A percentile compares a stretch with the other conserved stretches of the same genome.
phyloP scores from a whole-genome alignment of 1,284 basidiomycete species.

The Filobasidium uniguttulatum region DNA sequence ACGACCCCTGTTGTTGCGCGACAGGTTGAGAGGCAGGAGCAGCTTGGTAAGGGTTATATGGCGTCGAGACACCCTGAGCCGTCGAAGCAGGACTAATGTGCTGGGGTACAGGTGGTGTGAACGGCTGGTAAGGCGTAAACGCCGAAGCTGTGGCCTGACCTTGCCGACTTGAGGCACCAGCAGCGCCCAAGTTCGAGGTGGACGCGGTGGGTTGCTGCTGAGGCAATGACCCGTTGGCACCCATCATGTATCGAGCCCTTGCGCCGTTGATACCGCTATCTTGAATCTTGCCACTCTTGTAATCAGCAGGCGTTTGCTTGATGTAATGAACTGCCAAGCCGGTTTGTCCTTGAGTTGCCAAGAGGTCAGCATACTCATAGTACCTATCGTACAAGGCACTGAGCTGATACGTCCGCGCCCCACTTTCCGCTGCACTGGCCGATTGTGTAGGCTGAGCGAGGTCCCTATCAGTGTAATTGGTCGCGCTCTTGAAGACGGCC shows the following conservation, averaged over 20 bases:
- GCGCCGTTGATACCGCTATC: slow-evolving; percentile 48
- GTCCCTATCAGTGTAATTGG: slow-evolving; percentile 73
- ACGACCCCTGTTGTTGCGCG: slow-evolving; percentile 7
- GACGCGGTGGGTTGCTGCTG: slow-evolving; percentile 21
- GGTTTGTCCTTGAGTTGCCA: slow-evolving; percentile 78
- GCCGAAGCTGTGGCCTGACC: neutral
- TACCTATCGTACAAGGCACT: slow-evolving; percentile 80
- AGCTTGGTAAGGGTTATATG: slow-evolving; percentile 20
- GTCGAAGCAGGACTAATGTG: no score
- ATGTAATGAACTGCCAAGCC: slow-evolving; percentile 70
- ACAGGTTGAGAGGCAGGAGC: slow-evolving; percentile 8
- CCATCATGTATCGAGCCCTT: slow-evolving; percentile 39
- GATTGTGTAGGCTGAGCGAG: slow-evolving; percentile 42
- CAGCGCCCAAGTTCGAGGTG: slow-evolving; percentile 16
- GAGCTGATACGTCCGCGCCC: slow-evolving; percentile 64
- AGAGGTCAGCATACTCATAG: slow-evolving; percentile 85
- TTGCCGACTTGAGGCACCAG: slow-evolving; percentile 7
- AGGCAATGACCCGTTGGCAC: slow-evolving; percentile 16
- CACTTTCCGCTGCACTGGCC: slow-evolving; percentile 40
- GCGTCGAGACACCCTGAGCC: slow-evolving; percentile 12
- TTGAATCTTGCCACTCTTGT: slow-evolving; percentile 49
- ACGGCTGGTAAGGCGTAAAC: slow-evolving; percentile 4
- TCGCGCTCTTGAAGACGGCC: slow-evolving; percentile 80
- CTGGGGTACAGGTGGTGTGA: slow-evolving; percentile 4
- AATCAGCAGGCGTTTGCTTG: slow-evolving; percentile 64